Evolutionary conservation across 345 rosid genomes (phyloP).

Genomic region (Rhodomyrtus tomentosa): DNA sequence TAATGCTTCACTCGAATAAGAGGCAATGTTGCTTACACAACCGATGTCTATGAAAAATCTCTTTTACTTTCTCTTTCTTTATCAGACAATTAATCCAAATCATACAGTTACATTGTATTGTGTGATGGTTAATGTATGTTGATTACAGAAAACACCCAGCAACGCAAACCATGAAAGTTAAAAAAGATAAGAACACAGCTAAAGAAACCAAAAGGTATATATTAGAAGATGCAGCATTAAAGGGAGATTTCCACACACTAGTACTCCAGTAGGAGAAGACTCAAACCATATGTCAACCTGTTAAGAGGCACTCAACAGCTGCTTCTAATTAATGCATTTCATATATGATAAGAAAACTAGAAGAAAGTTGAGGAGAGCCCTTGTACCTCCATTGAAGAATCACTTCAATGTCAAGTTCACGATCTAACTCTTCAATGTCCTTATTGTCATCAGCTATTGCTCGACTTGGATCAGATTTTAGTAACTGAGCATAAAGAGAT

Average conservation of each 20-base stretch:
- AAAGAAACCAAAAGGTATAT: not conserved
- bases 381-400: constrained; percentile 94
- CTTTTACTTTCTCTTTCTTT: not conserved
- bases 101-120: not conserved
- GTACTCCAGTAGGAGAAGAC: not conserved
- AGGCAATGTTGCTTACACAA: not conserved
- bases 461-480: constrained; percentile 64
- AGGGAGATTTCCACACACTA: not conserved
- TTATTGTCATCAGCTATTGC: constrained; percentile 54
- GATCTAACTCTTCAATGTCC: constrained; percentile 81
- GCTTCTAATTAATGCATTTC: not conserved
- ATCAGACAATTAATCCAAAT: not conserved
- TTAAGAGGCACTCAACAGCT: not conserved
- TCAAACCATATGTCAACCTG: not conserved
- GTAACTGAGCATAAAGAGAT: constrained; percentile 73
- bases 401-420: constrained; percentile 75
- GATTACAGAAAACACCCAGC: not conserved
- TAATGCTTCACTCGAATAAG: not conserved
- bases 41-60: not conserved
- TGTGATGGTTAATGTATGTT: not conserved
- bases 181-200: not conserved
- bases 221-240: not conserved
- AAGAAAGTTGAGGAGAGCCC: constrained; percentile 1
- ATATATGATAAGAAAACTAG: not conserved
- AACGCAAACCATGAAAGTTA: not conserved